These are phyloP conservation scores for Inga leiocalycina DNA, from an alignment of 306 rosid genomes.

Conservation along the genomic window DNA sequence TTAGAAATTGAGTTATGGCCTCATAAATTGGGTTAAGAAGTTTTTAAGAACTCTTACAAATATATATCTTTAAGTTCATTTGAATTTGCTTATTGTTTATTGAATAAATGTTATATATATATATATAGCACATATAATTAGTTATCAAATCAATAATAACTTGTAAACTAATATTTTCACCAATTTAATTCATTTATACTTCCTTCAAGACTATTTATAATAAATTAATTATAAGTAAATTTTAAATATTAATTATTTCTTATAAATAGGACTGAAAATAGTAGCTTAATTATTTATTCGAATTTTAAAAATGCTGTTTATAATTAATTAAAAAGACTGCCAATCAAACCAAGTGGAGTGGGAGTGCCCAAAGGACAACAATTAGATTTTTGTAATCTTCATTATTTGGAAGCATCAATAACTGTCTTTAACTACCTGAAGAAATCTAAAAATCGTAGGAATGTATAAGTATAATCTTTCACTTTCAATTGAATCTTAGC, in stretches of 20 bases:
- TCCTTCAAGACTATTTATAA: not conserved
- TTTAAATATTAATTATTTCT: too few relatives aligned
- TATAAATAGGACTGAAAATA: not conserved
- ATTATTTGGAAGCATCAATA: not conserved
- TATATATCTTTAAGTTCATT: not conserved
- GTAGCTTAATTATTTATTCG: not conserved
- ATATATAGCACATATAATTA: too few relatives aligned
- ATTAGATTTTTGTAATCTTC: not conserved
- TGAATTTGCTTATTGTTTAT: not conserved
- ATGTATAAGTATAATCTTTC: not conserved
- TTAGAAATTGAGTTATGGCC: not conserved
- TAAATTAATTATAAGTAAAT: too few relatives aligned
- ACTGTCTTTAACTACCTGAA: not conserved
- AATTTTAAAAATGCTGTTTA: too few relatives aligned
- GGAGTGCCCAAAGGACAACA: not conserved
- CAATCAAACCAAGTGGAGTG: not conserved
- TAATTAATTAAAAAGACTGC: not conserved
- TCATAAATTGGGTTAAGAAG: not conserved
- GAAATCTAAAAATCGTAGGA: not conserved
- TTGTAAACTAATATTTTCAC: not conserved
- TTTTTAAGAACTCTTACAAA: not conserved
- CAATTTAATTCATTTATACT: not conserved
- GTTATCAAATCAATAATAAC: too few relatives aligned
- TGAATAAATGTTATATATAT: not conserved
- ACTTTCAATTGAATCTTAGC: not conserved